Conservation (phyloP, 2,329 filamentous ascomycete genomes). For the Apiospora malaysiana region DNA sequence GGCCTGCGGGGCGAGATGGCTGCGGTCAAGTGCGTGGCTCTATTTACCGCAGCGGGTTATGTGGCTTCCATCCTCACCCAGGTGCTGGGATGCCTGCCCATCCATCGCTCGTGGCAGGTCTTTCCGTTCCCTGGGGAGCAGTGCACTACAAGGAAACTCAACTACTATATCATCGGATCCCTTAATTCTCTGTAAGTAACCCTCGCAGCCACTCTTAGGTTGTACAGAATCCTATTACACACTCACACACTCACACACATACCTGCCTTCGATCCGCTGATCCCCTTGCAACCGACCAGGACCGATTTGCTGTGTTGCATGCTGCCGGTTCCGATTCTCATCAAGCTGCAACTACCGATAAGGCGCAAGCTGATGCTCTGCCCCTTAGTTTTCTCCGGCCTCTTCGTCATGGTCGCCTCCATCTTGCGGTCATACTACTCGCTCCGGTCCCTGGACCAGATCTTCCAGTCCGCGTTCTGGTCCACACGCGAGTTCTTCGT, state of each 20-base stretch:
- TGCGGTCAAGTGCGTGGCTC: slow-evolving; percentile 12
- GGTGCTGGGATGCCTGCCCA: slow-evolving; percentile 22
- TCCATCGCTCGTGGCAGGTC: slow-evolving; percentile 23
- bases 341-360: slow-evolving; percentile 19
- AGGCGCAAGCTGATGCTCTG: slow-evolving; percentile 20
- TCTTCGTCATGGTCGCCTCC: slow-evolving; percentile 21
- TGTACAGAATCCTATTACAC: not conserved
- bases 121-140: slow-evolving; percentile 24
- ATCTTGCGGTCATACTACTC: slow-evolving; percentile 19
- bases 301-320: slow-evolving; percentile 20
- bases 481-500: slow-evolving; percentile 23
- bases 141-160: slow-evolving; percentile 22
- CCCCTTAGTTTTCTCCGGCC: slow-evolving; percentile 20
- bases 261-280: not conserved
- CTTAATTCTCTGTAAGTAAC: slow-evolving; percentile 20
- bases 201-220: no score
- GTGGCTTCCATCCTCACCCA: slow-evolving; percentile 15
- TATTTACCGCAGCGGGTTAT: slow-evolving; percentile 11
- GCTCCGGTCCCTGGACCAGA: not conserved
- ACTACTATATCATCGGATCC: slow-evolving; percentile 22
- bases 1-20: slow-evolving; percentile 17
- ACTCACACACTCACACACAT: no score
- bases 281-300: not conserved
- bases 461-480: slow-evolving; percentile 16
- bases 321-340: slow-evolving; percentile 22